Evolutionary conservation across 495 filamentous ascomycete species (phyloP), one percentile per base, ranked within the genome.

Genomic region (Aspergillus sclerotiicarbonarius): DNA sequence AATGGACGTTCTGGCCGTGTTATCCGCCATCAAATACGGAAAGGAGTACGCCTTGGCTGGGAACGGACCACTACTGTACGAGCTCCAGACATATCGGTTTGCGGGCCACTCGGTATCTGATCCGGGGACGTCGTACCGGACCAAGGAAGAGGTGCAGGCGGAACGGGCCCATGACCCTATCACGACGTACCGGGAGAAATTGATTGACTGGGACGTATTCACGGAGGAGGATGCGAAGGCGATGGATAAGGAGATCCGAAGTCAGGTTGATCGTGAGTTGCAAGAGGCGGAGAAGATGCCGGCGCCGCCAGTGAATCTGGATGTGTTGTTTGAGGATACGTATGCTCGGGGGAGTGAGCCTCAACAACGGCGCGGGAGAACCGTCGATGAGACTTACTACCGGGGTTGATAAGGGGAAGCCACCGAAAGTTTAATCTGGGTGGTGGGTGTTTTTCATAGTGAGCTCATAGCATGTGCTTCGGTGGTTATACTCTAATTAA

Each of bases 61-160:
- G 65, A 88, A 92, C 60, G 90, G 92, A 16, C 92, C 92, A 32
- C 77, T 96, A 51, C 88, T 96, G 56, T 86, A 93, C 72, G 92
- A 96, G 74, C 96, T 91, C 71, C 89, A 94, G 67, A 96, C 92
- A 53, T 96, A 96, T 82, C 84, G 92, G 51, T 96, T 94, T 71
- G 91, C 92, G 64, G 92, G 92, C 15, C 92, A 96, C 83, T 92
- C 88, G 63, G 96, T 96, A 90, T 92, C 89, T 61, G 92, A 96
- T 70, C 92, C 92, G 19, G 92, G 92, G 66, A 96, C 90, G 62
- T 94, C 92, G 43, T 96, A 96, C 80, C 87, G 92, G 62, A 93
- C 90, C 57, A 89, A 92, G 67, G 92, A 96, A 71, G 92, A 96
- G 74, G 90, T 96, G 64, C 90, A 95, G 76, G 86, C 85, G 87